phyloP scores from a whole-genome alignment of 1,284 basidiomycete genomes.

The Retiboletus flavoniger region DNA sequence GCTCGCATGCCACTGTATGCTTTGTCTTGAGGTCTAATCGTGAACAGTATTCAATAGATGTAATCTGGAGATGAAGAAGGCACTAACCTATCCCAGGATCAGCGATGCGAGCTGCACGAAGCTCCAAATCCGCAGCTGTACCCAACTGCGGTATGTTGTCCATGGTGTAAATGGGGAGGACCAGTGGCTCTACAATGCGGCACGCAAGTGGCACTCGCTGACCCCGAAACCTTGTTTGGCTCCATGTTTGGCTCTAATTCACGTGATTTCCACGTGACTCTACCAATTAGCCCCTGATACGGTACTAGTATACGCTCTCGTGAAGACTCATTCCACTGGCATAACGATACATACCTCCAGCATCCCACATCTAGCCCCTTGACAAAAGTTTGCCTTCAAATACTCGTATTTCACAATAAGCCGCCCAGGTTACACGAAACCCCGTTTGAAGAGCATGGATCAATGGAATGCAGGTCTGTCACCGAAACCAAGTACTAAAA shows the following conservation, averaged over 20 bases:
- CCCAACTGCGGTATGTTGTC: slow-evolving; percentile 45
- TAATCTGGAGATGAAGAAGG: neutral
- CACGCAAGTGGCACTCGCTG: neutral
- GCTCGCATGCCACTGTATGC: slow-evolving; percentile 70
- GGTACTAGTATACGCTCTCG: too few relatives aligned
- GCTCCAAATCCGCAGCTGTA: slow-evolving; percentile 62
- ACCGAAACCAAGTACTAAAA: too few relatives aligned
- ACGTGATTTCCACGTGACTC: slow-evolving; percentile 30
- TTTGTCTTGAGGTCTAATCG: slow-evolving; percentile 66
- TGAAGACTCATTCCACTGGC: too few relatives aligned
- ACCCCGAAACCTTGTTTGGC: slow-evolving; percentile 36
- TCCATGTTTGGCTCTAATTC: slow-evolving; percentile 28
- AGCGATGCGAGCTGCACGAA: slow-evolving; percentile 66
- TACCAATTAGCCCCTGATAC: neutral
- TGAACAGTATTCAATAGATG: slow-evolving; percentile 1
- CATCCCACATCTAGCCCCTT: too few relatives aligned
- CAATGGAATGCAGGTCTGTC: too few relatives aligned
- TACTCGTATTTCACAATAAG: too few relatives aligned
- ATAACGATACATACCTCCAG: too few relatives aligned
- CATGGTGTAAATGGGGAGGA: slow-evolving; percentile 32
- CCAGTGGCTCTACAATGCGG: neutral
- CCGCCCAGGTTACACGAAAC: too few relatives aligned
- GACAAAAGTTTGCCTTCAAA: too few relatives aligned
- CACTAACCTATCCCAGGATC: slow-evolving; percentile 66
- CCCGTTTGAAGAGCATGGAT: too few relatives aligned